Percentiles rank a stretch among this genome's conserved stretches.
Evolutionary conservation across 2,329 filamentous ascomycete species (phyloP).

Genomic region (Aureobasidium namibiae): DNA sequence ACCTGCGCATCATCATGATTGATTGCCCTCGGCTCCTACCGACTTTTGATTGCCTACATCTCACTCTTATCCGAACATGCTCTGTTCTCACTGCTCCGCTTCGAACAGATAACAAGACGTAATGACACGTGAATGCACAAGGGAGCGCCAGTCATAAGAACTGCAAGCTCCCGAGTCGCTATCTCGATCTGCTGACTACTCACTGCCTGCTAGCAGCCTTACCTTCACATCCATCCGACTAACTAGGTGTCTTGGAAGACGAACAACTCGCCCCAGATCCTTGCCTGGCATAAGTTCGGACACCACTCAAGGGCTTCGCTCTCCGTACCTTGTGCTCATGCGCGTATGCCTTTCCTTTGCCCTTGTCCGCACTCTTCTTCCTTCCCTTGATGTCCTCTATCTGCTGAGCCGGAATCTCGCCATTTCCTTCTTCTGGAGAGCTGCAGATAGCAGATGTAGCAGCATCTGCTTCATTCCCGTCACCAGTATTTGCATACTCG

Average conservation of each 20-base stretch:
- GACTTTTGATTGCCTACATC: not conserved
- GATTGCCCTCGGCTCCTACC: slow-evolving; percentile 7
- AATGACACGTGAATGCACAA: too few relatives aligned
- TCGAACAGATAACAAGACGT: too few relatives aligned
- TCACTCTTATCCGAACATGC: not conserved
- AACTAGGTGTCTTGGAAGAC: not conserved
- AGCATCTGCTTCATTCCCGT: not conserved
- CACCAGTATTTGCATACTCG: not conserved
- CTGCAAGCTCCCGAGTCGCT: not conserved
- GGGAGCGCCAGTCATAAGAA: not conserved
- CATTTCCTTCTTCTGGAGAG: not conserved
- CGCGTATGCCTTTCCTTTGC: not conserved
- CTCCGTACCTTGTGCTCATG: not conserved
- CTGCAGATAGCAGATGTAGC: not conserved
- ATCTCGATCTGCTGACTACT: not conserved
- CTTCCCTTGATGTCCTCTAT: not conserved
- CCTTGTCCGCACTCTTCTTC: not conserved
- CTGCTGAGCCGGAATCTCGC: not conserved
- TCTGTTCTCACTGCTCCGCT: too few relatives aligned
- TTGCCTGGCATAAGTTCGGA: not conserved
- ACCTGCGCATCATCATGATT: slow-evolving; percentile 1
- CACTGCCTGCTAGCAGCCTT: too few relatives aligned
- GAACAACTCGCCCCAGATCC: not conserved
- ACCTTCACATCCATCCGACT: not conserved
- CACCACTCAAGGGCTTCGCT: not conserved